A percentile compares a stretch with the other conserved stretches of the same genome.
Conservation (phyloP, 108 stramenopile species). For the Parietichytrium sp. region DNA sequence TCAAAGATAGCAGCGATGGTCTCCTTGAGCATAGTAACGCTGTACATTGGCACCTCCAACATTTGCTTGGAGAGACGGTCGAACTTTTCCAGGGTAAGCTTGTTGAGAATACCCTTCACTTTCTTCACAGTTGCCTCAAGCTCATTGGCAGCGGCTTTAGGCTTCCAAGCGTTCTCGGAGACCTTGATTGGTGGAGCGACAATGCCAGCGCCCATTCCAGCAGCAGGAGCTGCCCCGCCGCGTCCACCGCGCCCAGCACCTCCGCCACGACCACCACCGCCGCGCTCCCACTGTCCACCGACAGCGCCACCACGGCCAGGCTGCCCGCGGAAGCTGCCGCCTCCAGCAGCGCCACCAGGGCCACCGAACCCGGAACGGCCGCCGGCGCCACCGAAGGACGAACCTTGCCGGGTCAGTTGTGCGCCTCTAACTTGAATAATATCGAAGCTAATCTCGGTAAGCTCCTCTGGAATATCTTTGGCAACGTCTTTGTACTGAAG, state of each 20-base stretch:
- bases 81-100: conserved; percentile 80
- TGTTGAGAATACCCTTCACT: conserved; percentile 80
- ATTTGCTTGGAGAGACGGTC: conserved; percentile 72
- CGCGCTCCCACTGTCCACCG: background rate
- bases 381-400: too few relatives aligned
- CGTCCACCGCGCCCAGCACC: background rate
- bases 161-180: conserved; percentile 38
- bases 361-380: too few relatives aligned
- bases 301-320: too few relatives aligned
- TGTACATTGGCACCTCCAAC: conserved; percentile 66
- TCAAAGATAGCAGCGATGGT: conserved; percentile 73
- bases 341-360: too few relatives aligned
- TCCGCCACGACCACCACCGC: background rate
- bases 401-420: too few relatives aligned
- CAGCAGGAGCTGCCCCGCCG: conserved; percentile 35
- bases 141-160: background rate
- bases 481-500: too few relatives aligned
- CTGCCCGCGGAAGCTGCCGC: too few relatives aligned
- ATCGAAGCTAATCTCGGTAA: too few relatives aligned
- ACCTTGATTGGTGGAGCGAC: background rate
- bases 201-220: background rate
- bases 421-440: too few relatives aligned
- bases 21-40: conserved; percentile 61
- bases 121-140: conserved; percentile 64
- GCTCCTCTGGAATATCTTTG: too few relatives aligned